Base-by-base conservation (phyloP, 805 yeast species). In the Candida anglica region DNA sequence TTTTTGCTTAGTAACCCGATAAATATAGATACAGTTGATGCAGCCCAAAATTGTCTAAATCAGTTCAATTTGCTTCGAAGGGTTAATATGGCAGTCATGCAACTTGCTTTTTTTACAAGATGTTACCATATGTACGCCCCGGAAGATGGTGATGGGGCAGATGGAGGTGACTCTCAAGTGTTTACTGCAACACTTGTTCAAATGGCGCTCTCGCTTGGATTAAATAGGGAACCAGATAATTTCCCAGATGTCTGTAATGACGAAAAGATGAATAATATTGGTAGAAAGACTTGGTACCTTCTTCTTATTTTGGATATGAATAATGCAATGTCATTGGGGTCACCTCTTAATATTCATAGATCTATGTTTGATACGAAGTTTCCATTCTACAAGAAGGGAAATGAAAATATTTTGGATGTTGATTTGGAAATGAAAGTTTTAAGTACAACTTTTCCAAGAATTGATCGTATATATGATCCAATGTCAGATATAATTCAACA, bases 161-260 rank as follows among this genome's bases (percentile, higher is more conserved):
- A 75, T 46, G 80, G 76, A 36, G 81, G 79, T 27, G 76, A 75
- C 32, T 68, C 78, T 2, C 79, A 71, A 44, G 71, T 77, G 6
- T 69, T 73, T 34, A 52, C 72, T 10, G 77, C 81, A 1, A 67
- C 77, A 56, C 60, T 79, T 19, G 56, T 79, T 11, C 86, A 79
- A 46, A 77, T 81, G 82, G 85, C 81, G 0, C 66, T 75, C 34
- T 69, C 81, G 24, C 67, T 81, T 42, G 89, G 88, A 0, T 49
- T 81, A 17, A 80, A 81, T 49, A 65, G 87, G 44, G 88, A 81
- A 42, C 87, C 88, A 0, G 70, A 66, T 33, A 63, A 63, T 31
- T 75, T 73, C 43, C 15, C 53, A 41, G 34, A 27, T 44, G 36
- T 43, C 7, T 34, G 27, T 25, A 29, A 30, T 21, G 55, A 52